These are phyloP conservation scores for Eutrema heterophyllum DNA, from an alignment of 345 rosid species.

Conservation along the genomic window DNA sequence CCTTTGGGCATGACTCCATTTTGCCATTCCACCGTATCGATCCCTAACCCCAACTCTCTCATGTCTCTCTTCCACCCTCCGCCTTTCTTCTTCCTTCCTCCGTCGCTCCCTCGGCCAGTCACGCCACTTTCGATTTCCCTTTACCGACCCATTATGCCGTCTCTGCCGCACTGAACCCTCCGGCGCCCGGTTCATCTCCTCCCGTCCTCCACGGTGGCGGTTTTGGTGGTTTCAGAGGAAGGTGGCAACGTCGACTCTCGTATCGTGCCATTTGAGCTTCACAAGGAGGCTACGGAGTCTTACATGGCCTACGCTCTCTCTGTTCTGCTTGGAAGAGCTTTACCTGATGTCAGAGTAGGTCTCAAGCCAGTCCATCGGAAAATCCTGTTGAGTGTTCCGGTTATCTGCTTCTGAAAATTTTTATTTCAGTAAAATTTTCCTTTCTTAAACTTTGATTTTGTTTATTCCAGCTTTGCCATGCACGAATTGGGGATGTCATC, in stretches of 20 bases:
- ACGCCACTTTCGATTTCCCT: constrained; percentile 22
- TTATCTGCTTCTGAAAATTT: neutral
- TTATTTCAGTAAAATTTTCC: neutral
- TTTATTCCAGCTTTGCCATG: constrained; percentile 71
- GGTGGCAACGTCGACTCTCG: constrained; percentile 24
- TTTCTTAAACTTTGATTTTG: neutral
- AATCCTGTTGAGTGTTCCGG: constrained; percentile 41
- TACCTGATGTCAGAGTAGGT: constrained; percentile 96
- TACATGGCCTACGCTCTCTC: constrained; percentile 92
- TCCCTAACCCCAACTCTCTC: constrained; percentile 29
- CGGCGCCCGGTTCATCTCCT: constrained; percentile 41
- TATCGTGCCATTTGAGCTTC: constrained; percentile 64
- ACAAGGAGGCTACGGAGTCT: constrained; percentile 85
- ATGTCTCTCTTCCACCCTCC: constrained; percentile 72
- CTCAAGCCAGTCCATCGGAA: constrained; percentile 93
- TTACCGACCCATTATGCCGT: constrained; percentile 19
- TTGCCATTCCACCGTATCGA: constrained; percentile 15
- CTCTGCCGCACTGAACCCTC: constrained; percentile 29
- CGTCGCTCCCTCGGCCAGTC: constrained; percentile 35
- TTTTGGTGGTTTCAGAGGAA: constrained; percentile 25
- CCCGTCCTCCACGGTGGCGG: constrained; percentile 32
- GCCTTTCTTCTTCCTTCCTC: constrained; percentile 54
- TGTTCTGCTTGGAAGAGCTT: constrained; percentile 86
- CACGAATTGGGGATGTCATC: constrained; percentile 93
- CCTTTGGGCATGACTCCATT: constrained; percentile 39